Evolutionary conservation across 306 rosid species (phyloP).

Genomic region (Macrotyloma uniflorum): DNA sequence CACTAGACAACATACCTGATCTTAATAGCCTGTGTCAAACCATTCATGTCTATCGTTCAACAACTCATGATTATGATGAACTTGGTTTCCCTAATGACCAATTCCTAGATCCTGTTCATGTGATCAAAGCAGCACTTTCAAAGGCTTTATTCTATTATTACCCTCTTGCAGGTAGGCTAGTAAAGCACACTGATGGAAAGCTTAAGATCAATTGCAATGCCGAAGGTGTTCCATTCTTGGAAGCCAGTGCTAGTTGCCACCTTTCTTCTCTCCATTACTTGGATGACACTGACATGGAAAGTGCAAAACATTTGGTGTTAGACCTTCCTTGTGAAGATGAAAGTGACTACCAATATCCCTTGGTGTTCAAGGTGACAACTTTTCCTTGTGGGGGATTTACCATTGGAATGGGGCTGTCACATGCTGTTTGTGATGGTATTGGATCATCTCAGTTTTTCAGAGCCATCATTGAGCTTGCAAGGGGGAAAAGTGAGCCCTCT

Average conservation of each 20-base stretch:
- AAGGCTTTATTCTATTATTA: constrained; percentile 43
- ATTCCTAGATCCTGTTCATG: constrained; percentile 5
- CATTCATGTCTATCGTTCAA: constrained; percentile 23
- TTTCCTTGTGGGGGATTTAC: constrained; percentile 51
- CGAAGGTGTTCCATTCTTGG: constrained; percentile 52
- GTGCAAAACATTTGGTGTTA: constrained; percentile 27
- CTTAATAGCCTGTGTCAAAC: constrained; percentile 22
- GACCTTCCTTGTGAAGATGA: constrained; percentile 34
- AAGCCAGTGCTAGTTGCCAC: constrained; percentile 30
- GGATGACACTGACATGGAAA: constrained; percentile 11
- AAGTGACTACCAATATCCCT: constrained; percentile 20
- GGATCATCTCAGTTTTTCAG: constrained; percentile 42
- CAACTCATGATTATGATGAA: constrained; percentile 4
- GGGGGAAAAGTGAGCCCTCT: constrained; percentile 31
- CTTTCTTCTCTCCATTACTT: constrained; percentile 40
- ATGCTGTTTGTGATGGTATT: constrained; percentile 40
- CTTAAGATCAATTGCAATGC: constrained; percentile 32
- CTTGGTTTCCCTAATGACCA: background rate
- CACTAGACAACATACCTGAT: constrained; percentile 31
- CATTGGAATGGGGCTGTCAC: constrained; percentile 42
- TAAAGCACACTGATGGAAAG: constrained; percentile 37
- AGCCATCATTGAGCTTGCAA: constrained; percentile 42
- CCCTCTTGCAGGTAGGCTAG: constrained; percentile 52
- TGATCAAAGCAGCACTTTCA: constrained; percentile 50
- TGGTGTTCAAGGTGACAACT: constrained; percentile 40